Evolutionary conservation across 2,329 filamentous ascomycete genomes (phyloP), one percentile per base, ranked within the genome.

Genomic region (Sclerotinia spermophila): DNA sequence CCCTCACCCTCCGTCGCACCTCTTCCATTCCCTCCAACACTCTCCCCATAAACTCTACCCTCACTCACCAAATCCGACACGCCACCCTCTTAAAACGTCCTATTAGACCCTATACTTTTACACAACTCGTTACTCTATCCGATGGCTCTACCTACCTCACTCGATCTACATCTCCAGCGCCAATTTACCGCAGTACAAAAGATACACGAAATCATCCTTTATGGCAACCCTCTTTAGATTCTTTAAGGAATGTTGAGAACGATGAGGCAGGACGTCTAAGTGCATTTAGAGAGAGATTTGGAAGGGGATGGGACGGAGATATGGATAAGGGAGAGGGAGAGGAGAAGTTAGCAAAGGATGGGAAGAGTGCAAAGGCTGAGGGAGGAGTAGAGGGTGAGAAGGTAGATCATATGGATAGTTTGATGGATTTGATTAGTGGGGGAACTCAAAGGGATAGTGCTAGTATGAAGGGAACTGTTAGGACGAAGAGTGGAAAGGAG

Each of bases 51-150:
- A 58, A 38, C 55, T 56, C 53, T 13, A 38, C 59, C 27, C 56
- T 38, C 27, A 40, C 64, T 10, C 72, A 73, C 64, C 77, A 79
- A 74, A 69, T 75, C 61, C 90, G 94, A 72, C 89, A 93, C 80
- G 96, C 96, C 67, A 94, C 92, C 35, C 91, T 97, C 74, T 88
- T 98, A 79, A 87, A 87, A 73, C 93, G 96, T 24, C 94, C 94
- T n/a, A 92, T 94, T 79, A 89, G 94, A 8, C 95, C 96, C 56
- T 98, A 97, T 86, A 93, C 91, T 76, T 98, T 97, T 85, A 97
- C 95, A n/a, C 96, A 99, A 83, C 73, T 99, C 72, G 86, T 99
- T 75, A 94, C 94, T 68, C 90, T 98, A 74, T 93, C 91, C 55
- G 96, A 99, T 84, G 96, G 96, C 76, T 92, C 89, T 78, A 92